These are phyloP conservation scores for Diplocarpon mali DNA, from an alignment of 2,329 filamentous ascomycete species.

Conservation along the genomic window DNA sequence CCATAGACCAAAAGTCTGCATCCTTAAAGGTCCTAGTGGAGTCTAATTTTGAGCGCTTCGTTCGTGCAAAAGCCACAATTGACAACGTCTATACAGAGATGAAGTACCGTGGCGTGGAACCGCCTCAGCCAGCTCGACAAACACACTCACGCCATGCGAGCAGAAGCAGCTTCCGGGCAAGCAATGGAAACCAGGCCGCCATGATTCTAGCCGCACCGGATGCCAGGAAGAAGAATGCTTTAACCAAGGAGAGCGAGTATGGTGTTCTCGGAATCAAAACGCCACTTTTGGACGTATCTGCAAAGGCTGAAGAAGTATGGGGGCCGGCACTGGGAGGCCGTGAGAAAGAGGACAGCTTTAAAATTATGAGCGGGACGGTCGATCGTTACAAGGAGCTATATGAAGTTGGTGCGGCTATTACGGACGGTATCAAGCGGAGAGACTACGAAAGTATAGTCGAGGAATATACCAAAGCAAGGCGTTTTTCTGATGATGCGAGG, in stretches of 20 bases:
- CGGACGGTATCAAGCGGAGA: constrained; percentile 78
- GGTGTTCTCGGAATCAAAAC: constrained; percentile 79
- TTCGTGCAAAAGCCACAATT: constrained; percentile 92
- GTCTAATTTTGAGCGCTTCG: constrained; percentile 96
- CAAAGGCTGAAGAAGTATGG: constrained; percentile 96
- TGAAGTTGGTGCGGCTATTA: constrained; percentile 65
- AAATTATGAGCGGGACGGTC: constrained; percentile 62
- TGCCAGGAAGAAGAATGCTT: constrained; percentile 71
- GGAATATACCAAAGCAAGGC: constrained; percentile 74
- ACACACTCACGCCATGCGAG: constrained; percentile 28
- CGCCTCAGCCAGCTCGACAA: constrained; percentile 31
- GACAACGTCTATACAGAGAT: constrained; percentile 99
- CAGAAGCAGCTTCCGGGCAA: constrained; percentile 30
- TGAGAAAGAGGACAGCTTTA: constrained; percentile 82
- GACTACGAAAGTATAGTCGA: constrained; percentile 85
- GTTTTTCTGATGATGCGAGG: constrained; percentile 68
- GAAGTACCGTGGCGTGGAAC: constrained; percentile 59
- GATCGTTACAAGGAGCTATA: constrained; percentile 74
- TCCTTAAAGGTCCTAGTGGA: constrained; percentile 94
- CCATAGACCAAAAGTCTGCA: constrained; percentile 95
- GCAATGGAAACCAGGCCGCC: constrained; percentile 27
- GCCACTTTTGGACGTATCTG: constrained; percentile 78
- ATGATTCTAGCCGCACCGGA: constrained; percentile 33
- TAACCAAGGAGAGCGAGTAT: constrained; percentile 87
- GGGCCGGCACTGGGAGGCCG: constrained; percentile 84